Evolutionary conservation across 2,329 filamentous ascomycete species (phyloP), one percentile per base, ranked within the genome.

Genomic region (Neonectria sp.): DNA sequence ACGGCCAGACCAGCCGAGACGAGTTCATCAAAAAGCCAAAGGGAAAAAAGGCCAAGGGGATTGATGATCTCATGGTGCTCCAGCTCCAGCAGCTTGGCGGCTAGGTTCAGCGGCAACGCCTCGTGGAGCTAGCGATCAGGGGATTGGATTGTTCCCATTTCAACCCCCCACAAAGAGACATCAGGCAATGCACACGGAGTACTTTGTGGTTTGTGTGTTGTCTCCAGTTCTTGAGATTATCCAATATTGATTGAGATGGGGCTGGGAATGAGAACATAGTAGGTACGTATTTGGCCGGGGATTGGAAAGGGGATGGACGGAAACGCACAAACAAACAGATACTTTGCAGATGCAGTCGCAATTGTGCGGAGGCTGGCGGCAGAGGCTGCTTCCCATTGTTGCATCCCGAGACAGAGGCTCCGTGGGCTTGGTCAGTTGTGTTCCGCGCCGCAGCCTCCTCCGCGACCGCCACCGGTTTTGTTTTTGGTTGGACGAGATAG

Each of bases 11-110:
- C 56, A 40, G 51, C 33, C 24, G 37, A 13, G 61, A 48, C 37
- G 46, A 63, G 55, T 37, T 58, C 64, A n/a, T 40, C 37, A 40
- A 65, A 65, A 68, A 61, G 48, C 65, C 69, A 67, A 15, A 17
- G 35, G 13, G 15, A 6, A 70, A 71, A 71, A 59, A 57, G 59
- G 55, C 62, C 71, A 68, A 73, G 51, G 72, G 69, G 62, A 65
- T 63, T 58, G 63, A 63, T 72, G 60, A 68, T 68, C 68, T 70
- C 66, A 70, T 73, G 63, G 40, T 57, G 49, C 69, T 40, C 60
- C 55, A 61, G 49, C 69, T 40, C 60, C 55, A 61, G 59, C 59
- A 69, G 52, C 53, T 43, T 72, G 71, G 67, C 68, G 65, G 55
- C 13, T 52, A 31, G 49, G 49, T 33, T n/a, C 49, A 21, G 24